Conservation (phyloP, 768 basidiomycete species). For the Tricholoma hemisulphureum region DNA sequence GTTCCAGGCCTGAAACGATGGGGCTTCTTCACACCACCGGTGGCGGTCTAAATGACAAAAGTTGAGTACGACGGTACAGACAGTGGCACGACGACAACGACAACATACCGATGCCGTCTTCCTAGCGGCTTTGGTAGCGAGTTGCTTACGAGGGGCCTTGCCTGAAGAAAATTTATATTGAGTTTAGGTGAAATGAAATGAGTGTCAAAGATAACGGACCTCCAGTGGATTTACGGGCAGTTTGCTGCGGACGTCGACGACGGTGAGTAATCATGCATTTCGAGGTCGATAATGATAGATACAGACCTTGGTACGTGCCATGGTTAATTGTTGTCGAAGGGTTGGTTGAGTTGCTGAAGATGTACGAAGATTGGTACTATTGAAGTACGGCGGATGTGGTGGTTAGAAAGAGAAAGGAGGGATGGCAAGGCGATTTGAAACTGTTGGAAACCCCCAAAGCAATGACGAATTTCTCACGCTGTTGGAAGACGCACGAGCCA, state of each 20-base stretch:
- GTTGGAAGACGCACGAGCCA: conserved; percentile 47
- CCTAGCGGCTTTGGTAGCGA: conserved; percentile 93
- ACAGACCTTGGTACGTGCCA: conserved; percentile 88
- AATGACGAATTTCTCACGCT: conserved; percentile 48
- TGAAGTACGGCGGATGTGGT: conserved; percentile 31
- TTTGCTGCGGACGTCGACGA: conserved; percentile 67
- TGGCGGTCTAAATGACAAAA: conserved; percentile 52
- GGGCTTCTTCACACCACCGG: conserved; percentile 99
- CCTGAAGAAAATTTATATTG: conserved; percentile 43
- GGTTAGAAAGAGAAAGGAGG: conserved; percentile 38
- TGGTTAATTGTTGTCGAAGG: conserved; percentile 33
- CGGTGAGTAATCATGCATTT: conserved; percentile 11
- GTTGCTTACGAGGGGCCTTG: conserved; percentile 90
- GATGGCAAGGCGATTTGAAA: conserved; percentile 32
- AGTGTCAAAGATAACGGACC: conserved; percentile 47
- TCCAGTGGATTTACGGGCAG: conserved; percentile 98
- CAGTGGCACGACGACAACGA: conserved; percentile 22
- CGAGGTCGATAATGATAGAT: conserved; percentile 7
- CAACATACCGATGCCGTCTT: conserved; percentile 75
- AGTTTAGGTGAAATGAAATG: conserved; percentile 15
- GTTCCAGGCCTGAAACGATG: conserved; percentile 97
- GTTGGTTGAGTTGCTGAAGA: conserved; percentile 22
- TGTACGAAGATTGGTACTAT: conserved; percentile 22
- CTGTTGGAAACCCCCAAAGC: conserved; percentile 37
- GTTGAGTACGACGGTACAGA: conserved; percentile 21